Evolutionary conservation across 1,284 basidiomycete genomes (phyloP), one percentile per base, ranked within the genome.

Genomic region (Ustilago sp.): DNA sequence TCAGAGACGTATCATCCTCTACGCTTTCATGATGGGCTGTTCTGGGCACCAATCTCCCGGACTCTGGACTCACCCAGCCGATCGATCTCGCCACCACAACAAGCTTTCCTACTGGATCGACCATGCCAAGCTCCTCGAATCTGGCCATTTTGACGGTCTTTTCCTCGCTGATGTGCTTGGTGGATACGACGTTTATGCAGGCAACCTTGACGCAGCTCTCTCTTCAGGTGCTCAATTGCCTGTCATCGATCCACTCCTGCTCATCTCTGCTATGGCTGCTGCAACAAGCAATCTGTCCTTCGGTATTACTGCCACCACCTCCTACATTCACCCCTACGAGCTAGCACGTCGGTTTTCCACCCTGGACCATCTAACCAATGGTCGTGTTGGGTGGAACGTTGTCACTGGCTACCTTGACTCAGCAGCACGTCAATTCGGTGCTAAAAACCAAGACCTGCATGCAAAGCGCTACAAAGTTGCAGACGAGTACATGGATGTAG

Each of bases 351-450:
- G 83, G 2, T 86, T 86, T 66, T 77, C 77, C 36, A 86, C 86
- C 12, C 83, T 87, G 28, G 86, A 87, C 68, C 86, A 87, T 60
- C 77, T 87, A 32, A 87, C 86, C 17, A 87, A 87, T 61, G 86
- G 86, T 4, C 74, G 86, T 12, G 83, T 87, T 0, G 86, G 83
- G 0, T 84, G 84, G 83, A 87, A 87, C 72, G 76, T 86, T 28
- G 86, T 87, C 6, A 87, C 86, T 8, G 79, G 80, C 39, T 86
- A 86, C 74, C 77, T 87, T 11, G 83, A 85, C 54, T 72, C 66
- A 1, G 86, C 86, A 0, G 86, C 86, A 1, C 70, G 82, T 0
- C 82, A 87, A 57, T 85, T 85, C 50, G 82, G 81, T 3, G 60
- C 41, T 15, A 73, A 77, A 45, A 78, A 80, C 52, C 81, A 83